Conservation (phyloP, 208 protist species). For the Acanthamoeba sp. region DNA sequence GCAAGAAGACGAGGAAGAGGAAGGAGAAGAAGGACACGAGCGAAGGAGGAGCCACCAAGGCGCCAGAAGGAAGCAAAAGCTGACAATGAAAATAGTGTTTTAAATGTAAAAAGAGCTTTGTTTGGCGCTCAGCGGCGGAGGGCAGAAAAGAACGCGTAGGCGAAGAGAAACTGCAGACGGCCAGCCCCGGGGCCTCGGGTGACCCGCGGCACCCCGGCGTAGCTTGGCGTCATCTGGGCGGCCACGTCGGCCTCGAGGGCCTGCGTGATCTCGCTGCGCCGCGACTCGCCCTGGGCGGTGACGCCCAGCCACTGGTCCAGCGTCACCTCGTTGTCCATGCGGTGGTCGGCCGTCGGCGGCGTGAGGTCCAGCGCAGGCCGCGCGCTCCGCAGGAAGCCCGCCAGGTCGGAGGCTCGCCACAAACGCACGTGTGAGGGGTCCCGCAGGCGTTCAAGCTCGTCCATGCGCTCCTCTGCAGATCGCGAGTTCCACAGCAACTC, state of each 20-base stretch:
- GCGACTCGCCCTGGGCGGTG: neutral
- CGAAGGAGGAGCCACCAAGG: too few species aligned
- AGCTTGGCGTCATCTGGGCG: neutral
- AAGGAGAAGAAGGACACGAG: too few species aligned
- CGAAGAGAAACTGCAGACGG: neutral
- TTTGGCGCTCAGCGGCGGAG: too few species aligned
- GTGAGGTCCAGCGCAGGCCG: neutral
- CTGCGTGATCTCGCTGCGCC: neutral
- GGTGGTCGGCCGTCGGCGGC: neutral
- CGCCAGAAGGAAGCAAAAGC: too few species aligned
- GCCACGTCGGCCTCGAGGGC: neutral
- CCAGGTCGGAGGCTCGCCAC: neutral
- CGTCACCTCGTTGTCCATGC: neutral
- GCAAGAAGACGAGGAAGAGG: neutral
- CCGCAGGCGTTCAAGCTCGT: neutral
- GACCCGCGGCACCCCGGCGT: too few species aligned
- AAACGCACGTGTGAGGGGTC: neutral
- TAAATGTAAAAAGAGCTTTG: neutral
- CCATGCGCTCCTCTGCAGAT: neutral
- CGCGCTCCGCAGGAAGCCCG: neutral
- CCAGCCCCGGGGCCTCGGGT: neutral
- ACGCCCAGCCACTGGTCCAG: slow-evolving; percentile 8
- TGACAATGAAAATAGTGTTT: too few species aligned
- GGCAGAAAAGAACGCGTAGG: neutral
- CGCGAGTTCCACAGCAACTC: too few species aligned